Conservation (phyloP, 2,329 filamentous ascomycete genomes). For the Sporothrix variecibatus region DNA sequence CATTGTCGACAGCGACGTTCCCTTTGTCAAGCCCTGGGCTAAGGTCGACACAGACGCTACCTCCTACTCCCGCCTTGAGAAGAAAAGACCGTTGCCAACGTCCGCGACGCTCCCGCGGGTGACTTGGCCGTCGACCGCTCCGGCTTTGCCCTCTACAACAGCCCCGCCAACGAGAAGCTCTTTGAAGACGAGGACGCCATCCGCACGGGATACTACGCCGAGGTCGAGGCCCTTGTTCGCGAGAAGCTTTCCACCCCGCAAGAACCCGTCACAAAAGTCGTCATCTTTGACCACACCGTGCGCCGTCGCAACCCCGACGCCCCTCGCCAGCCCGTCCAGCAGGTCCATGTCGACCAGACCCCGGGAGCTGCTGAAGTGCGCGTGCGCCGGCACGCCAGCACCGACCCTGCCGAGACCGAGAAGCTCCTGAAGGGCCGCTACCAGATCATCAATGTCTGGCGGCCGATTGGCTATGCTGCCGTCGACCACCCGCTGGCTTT, state of each 20-base stretch:
- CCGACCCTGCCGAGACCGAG: slow-evolving; percentile 53
- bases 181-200: slow-evolving; percentile 60
- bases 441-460: slow-evolving; percentile 72
- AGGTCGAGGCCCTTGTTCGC: slow-evolving; percentile 60
- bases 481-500: slow-evolving; percentile 65
- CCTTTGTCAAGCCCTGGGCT: slow-evolving; percentile 57
- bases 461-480: slow-evolving; percentile 64
- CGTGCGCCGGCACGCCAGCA: slow-evolving; percentile 59
- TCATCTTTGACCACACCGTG: slow-evolving; percentile 74
- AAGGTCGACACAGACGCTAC: slow-evolving; percentile 63
- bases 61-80: slow-evolving; percentile 53
- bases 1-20: slow-evolving; percentile 38
- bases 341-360: slow-evolving; percentile 73
- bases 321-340: slow-evolving; percentile 65
- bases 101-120: slow-evolving; percentile 54
- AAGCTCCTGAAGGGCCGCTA: slow-evolving; percentile 59
- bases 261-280: slow-evolving; percentile 56
- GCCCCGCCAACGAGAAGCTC: slow-evolving; percentile 53
- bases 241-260: slow-evolving; percentile 45
- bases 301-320: slow-evolving; percentile 56
- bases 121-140: slow-evolving; percentile 58
- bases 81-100: slow-evolving; percentile 54
- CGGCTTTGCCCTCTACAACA: slow-evolving; percentile 57
- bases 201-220: slow-evolving; percentile 59
- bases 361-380: slow-evolving; percentile 61